Evolutionary conservation across 495 filamentous ascomycete genomes (phyloP).

Genomic region (Neurospora pannonica): DNA sequence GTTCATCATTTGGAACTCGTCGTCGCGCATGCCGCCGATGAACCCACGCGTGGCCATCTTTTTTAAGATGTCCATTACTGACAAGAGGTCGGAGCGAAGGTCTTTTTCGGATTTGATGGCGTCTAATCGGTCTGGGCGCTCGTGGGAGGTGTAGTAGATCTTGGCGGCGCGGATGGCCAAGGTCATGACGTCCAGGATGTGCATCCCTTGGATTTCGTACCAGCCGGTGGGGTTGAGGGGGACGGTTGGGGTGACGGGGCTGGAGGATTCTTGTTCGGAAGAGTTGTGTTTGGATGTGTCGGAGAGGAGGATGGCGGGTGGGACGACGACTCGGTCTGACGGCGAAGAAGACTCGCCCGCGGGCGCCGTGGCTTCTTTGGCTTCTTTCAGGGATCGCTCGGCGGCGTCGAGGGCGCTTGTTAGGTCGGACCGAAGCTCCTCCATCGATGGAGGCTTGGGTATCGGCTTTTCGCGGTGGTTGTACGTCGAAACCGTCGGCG

Average conservation of each 20-base stretch:
- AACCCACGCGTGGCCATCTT: constrained; percentile 84
- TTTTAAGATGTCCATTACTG: constrained; percentile 82
- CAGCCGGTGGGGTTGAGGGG: constrained; percentile 38
- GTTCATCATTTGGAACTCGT: constrained; percentile 63
- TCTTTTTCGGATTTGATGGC: constrained; percentile 73
- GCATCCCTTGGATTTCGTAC: constrained; percentile 82
- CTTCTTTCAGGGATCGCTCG: constrained; percentile 51
- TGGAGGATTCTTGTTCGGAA: neutral
- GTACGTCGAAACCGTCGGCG: constrained; percentile 93
- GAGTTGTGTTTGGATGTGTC: neutral
- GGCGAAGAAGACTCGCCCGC: constrained; percentile 6
- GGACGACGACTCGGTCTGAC: constrained; percentile 18
- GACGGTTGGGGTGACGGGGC: neutral
- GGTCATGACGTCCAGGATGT: constrained; percentile 84
- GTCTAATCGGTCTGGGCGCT: constrained; percentile 71
- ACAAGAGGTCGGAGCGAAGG: constrained; percentile 69
- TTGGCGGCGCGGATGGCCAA: constrained; percentile 90
- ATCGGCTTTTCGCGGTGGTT: constrained; percentile 77
- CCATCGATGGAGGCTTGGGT: constrained; percentile 74
- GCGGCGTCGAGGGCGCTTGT: constrained; percentile 55
- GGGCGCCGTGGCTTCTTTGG: constrained; percentile 16
- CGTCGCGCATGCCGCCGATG: constrained; percentile 63
- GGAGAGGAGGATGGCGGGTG: constrained; percentile 5
- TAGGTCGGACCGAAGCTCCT: constrained; percentile 67
- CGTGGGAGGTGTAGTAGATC: constrained; percentile 86